These are phyloP conservation scores for Vigna unguiculata DNA, from an alignment of 306 rosid genomes.

Conservation along the genomic window DNA sequence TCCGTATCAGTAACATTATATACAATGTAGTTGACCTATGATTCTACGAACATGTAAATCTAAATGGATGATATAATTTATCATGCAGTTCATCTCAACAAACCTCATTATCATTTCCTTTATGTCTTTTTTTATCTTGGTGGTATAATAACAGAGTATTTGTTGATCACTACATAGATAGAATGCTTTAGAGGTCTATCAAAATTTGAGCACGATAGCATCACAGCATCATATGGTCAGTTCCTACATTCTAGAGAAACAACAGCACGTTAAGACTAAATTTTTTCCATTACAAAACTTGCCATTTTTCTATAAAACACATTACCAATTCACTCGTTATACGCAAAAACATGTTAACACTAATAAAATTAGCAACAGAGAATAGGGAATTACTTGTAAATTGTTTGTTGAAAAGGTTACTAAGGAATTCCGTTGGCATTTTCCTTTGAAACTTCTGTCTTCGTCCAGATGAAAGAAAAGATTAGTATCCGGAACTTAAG, in stretches of 20 bases:
- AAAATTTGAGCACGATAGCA: conserved; percentile 26
- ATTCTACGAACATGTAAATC: not conserved
- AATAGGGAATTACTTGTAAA: conserved; percentile 60
- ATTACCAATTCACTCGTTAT: conserved; percentile 12
- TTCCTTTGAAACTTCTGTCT: conserved; percentile 78
- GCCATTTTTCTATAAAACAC: conserved; percentile 7
- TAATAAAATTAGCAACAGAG: conserved; percentile 26
- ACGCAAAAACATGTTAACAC: conserved; percentile 1
- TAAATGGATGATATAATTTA: conserved; percentile 20
- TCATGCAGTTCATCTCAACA: conserved; percentile 28
- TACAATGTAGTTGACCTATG: conserved; percentile 25
- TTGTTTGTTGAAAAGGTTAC: conserved; percentile 40
- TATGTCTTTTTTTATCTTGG: conserved; percentile 24
- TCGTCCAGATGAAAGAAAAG: conserved; percentile 62
- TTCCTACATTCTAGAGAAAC: not conserved
- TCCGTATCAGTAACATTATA: conserved; percentile 7
- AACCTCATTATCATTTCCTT: conserved; percentile 14
- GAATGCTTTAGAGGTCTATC: conserved; percentile 25
- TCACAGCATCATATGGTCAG: conserved; percentile 4
- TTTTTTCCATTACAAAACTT: not conserved
- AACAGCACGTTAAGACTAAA: conserved; percentile 9
- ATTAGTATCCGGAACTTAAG: conserved; percentile 42
- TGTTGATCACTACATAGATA: conserved; percentile 4
- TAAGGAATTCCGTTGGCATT: conserved; percentile 49
- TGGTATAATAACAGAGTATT: conserved; percentile 21